Evolutionary conservation across 1,284 basidiomycete species (phyloP).

Genomic region (Polyporus tsugae): DNA sequence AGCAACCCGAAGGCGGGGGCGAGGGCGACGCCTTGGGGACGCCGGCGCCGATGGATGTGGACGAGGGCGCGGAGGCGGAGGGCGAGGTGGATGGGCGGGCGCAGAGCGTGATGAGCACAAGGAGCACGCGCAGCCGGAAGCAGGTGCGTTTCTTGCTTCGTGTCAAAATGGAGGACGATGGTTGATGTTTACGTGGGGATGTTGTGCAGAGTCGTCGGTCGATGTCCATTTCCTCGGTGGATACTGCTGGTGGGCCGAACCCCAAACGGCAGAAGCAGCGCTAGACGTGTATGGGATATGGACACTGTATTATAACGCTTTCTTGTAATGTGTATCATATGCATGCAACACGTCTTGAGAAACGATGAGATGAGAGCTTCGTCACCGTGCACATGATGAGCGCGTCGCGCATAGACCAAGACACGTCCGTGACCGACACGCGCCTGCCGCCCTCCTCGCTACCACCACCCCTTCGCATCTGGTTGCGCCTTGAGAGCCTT

Average conservation of each 20-base stretch:
- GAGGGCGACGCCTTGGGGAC: conserved; percentile 39
- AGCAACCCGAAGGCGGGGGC: conserved; percentile 50
- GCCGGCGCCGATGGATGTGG: conserved; percentile 45
- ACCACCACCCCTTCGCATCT: not conserved
- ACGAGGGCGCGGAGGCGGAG: conserved; percentile 44
- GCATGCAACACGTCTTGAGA: not conserved
- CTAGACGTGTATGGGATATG: not conserved
- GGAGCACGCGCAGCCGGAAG: conserved; percentile 65
- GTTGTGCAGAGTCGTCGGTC: conserved; percentile 60
- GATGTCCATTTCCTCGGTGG: conserved; percentile 42
- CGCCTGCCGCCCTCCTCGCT: not conserved
- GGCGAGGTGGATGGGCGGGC: conserved; percentile 60
- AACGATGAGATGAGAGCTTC: no score
- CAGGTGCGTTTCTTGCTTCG: conserved; percentile 51
- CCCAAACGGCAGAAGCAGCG: conserved; percentile 37
- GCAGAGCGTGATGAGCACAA: conserved; percentile 70
- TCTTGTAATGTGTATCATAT: conserved; percentile 14
- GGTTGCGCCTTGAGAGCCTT: not conserved
- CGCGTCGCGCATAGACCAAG: not conserved
- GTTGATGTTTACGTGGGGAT: conserved; percentile 7
- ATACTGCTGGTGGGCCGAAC: conserved; percentile 35
- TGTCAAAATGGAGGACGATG: not conserved
- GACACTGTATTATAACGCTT: conserved; percentile 5
- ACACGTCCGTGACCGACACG: not conserved
- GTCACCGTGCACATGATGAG: no score